A percentile compares a stretch with the other conserved stretches of the same genome.
These are phyloP conservation scores for Alternaria triticimaculans DNA, from an alignment of 2,329 filamentous ascomycete species.

Conservation along the genomic window DNA sequence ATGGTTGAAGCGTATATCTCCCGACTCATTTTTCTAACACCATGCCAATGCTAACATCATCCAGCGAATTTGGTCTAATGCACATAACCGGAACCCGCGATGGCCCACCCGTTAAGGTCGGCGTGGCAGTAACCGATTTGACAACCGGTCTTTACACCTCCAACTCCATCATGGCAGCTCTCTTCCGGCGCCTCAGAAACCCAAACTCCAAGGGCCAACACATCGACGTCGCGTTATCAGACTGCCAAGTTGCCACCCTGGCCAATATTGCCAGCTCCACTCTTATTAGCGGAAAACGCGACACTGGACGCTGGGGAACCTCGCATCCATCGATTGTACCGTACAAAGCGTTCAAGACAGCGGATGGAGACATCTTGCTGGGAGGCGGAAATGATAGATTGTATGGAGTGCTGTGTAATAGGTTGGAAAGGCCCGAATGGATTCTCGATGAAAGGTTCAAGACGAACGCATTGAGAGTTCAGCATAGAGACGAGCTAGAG, in stretches of 20 bases:
- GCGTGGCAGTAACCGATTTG: slow-evolving; percentile 94
- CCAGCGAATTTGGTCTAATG: slow-evolving; percentile 89
- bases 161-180: slow-evolving; percentile 92
- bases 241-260: slow-evolving; percentile 92
- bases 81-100: slow-evolving; percentile 92
- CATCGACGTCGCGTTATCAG: slow-evolving; percentile 88
- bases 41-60: slow-evolving; percentile 16
- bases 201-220: slow-evolving; percentile 80
- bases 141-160: slow-evolving; percentile 95
- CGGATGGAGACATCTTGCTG: slow-evolving; percentile 67
- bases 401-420: slow-evolving; percentile 66
- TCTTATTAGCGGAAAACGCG: slow-evolving; percentile 84
- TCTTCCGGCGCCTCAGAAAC: slow-evolving; percentile 74
- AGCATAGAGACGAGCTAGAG: slow-evolving; percentile 79
- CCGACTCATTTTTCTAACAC: neutral
- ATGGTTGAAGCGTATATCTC: slow-evolving; percentile 86
- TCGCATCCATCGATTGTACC: slow-evolving; percentile 98
- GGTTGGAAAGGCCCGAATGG: slow-evolving; percentile 65
- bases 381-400: slow-evolving; percentile 70
- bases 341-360: slow-evolving; percentile 79
- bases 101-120: slow-evolving; percentile 93
- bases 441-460: slow-evolving; percentile 62
- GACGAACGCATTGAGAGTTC: slow-evolving; percentile 66
- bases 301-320: slow-evolving; percentile 92
- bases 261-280: slow-evolving; percentile 95